Base-by-base conservation (phyloP, 495 filamentous ascomycete genomes). In the Barbatosphaeria neglecta region DNA sequence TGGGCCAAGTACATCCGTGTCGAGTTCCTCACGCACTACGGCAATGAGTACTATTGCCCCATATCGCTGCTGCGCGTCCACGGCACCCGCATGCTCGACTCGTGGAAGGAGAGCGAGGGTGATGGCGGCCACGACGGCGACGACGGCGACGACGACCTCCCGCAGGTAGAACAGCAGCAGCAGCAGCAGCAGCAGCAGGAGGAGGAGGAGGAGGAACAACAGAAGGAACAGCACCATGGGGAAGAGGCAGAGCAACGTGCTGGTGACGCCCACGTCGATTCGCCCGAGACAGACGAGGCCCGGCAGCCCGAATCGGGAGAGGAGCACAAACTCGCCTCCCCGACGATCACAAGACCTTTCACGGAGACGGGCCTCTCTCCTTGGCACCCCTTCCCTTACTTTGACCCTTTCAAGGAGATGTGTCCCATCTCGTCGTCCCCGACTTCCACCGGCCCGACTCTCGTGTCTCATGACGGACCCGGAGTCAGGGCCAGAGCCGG, bases 21-120 rank as follows among this genome's bases (percentile, higher is more conserved):
- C 50, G 92, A 98, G 64, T 88, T 96, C 51, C 65, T 98, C 48
- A 87, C 75, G 6, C 92, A 98, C 59, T 97, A 90, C 65, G 92
- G 92, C 11, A 87, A 88, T 57, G 92, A 98, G 59, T 97, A 86
- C 59, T 98, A 90, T 65, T 98, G 92, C 51, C 92, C 92, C 3
- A 64, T 98, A 28, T 95, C 87, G 54, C 65, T 98, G 17, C 70
- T 98, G 25, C 79, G 92, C 40, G 84, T 96, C 10, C 92, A 98
- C 65, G 92, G 92, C 13, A 95, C 87, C 22, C 88, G 90, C 8
- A 96, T 97, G 92, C 77, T 98, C 65, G 89, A 98, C 51, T 89
- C 86, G 42, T 86, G 83, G 67, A 83, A 90, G 50, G 87, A 88
- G 47, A 58, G 50, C 13, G 58, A 59, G 47, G 41, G 50, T 10